These are phyloP conservation scores for Polyporus tsugae DNA, from an alignment of 1,284 basidiomycete genomes.

Conservation along the genomic window DNA sequence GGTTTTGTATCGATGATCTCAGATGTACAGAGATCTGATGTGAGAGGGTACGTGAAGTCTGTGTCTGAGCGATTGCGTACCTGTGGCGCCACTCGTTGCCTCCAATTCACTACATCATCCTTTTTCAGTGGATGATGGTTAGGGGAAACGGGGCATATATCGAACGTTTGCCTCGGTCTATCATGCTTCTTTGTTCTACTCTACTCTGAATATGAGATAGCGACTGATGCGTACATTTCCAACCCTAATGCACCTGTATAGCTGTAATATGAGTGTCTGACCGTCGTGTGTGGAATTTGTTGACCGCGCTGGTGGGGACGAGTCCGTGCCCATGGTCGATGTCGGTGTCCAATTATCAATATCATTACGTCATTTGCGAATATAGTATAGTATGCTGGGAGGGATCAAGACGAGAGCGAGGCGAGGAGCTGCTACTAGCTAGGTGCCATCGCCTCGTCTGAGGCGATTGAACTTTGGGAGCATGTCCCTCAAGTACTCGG, in stretches of 20 bases:
- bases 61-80: constrained; percentile 15
- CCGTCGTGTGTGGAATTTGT: too few relatives aligned
- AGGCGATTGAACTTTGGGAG: constrained; percentile 87
- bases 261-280: too few relatives aligned
- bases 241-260: neutral
- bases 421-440: too few relatives aligned
- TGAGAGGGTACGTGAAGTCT: constrained; percentile 13
- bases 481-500: constrained; percentile 91
- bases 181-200: constrained; percentile 3
- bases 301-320: too few relatives aligned
- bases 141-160: constrained; percentile 86
- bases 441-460: constrained; percentile 38
- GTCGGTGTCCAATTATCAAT: too few relatives aligned
- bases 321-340: too few relatives aligned
- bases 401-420: neutral
- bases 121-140: constrained; percentile 68
- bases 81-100: constrained; percentile 43
- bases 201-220: constrained; percentile 3
- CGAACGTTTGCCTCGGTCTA: constrained; percentile 31
- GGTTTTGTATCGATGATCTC: constrained; percentile 19
- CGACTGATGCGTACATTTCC: constrained; percentile 26
- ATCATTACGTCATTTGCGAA: too few relatives aligned
- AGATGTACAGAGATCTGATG: neutral
- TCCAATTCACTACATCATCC: constrained; percentile 82
- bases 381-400: too few relatives aligned